phyloP scores from a whole-genome alignment of 1,284 basidiomycete genomes.

The Mycosarcoma maydis region DNA sequence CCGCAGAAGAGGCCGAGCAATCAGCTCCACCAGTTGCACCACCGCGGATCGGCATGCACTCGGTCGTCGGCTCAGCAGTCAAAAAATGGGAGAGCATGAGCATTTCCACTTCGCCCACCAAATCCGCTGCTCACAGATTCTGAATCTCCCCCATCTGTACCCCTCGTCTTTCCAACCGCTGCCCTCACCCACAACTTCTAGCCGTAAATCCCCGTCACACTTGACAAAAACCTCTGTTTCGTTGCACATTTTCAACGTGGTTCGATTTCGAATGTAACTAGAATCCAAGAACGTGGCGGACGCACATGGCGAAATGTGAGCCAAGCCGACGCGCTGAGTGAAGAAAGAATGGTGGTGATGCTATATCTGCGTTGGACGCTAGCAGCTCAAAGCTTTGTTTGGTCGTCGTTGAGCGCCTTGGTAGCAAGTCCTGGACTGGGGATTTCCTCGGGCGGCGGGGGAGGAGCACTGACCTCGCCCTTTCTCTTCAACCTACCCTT shows the following conservation, averaged over 20 bases:
- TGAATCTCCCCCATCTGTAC: too few species aligned
- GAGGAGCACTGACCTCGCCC: slow-evolving; percentile 60
- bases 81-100: slow-evolving; percentile 44
- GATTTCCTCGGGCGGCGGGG: slow-evolving; percentile 59
- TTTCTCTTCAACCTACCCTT: slow-evolving; percentile 56
- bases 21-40: neutral
- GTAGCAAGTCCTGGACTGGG: slow-evolving; percentile 51
- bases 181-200: too few species aligned
- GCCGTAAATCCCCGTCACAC: too few species aligned
- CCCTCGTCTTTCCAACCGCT: too few species aligned
- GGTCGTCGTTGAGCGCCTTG: slow-evolving; percentile 7
- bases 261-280: too few species aligned
- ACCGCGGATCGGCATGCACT: neutral
- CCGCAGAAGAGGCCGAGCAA: neutral
- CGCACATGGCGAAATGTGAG: too few species aligned
- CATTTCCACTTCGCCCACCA: neutral
- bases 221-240: too few species aligned
- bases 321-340: neutral
- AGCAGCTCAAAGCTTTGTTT: slow-evolving; percentile 3
- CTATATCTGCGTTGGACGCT: neutral
- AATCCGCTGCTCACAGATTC: neutral
- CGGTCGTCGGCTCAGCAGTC: slow-evolving; percentile 39
- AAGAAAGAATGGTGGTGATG: slow-evolving; percentile 10
- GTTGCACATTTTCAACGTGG: too few species aligned
- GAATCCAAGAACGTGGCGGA: too few species aligned